These are phyloP conservation scores for Inonotus obliquus DNA, from an alignment of 1,284 basidiomycete genomes.

Conservation along the genomic window DNA sequence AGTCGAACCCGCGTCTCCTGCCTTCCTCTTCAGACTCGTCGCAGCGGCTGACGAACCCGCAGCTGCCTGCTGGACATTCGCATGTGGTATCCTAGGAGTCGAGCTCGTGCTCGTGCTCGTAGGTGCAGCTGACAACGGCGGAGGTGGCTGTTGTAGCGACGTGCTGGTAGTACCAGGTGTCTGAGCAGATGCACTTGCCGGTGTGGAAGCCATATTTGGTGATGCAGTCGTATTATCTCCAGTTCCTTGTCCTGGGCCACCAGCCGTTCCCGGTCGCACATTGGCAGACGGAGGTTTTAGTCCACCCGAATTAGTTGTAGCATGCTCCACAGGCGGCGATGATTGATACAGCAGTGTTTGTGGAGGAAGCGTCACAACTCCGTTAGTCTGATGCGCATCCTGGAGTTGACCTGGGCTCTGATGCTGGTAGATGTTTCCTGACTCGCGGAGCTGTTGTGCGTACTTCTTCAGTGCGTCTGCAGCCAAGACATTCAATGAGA, in stretches of 20 bases:
- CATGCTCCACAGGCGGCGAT: constrained; percentile 13
- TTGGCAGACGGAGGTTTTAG: neutral
- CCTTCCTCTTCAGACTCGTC: constrained; percentile 49
- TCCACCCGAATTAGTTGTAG: constrained; percentile 18
- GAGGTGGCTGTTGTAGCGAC: neutral
- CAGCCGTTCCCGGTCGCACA: neutral
- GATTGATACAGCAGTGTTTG: constrained; percentile 38
- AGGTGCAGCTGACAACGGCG: constrained; percentile 27
- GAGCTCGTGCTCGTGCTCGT: constrained; percentile 28
- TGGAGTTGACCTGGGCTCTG: neutral
- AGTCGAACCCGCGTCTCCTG: constrained; percentile 31
- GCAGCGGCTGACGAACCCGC: no score
- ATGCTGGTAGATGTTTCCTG: constrained; percentile 21
- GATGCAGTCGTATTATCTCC: constrained; percentile 36
- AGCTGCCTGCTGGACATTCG: constrained; percentile 34
- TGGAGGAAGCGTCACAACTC: constrained; percentile 25
- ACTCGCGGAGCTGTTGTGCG: constrained; percentile 43
- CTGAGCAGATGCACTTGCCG: constrained; percentile 23
- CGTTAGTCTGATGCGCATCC: constrained; percentile 20
- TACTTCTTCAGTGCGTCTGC: constrained; percentile 41
- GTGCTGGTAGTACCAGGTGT: constrained; percentile 30
- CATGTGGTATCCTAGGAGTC: constrained; percentile 45
- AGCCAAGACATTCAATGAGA: neutral
- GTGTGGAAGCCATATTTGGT: constrained; percentile 44
- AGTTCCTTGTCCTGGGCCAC: neutral